Conservation (phyloP, 352 stramenopile species). For the Pelagophyceae sp. region DNA sequence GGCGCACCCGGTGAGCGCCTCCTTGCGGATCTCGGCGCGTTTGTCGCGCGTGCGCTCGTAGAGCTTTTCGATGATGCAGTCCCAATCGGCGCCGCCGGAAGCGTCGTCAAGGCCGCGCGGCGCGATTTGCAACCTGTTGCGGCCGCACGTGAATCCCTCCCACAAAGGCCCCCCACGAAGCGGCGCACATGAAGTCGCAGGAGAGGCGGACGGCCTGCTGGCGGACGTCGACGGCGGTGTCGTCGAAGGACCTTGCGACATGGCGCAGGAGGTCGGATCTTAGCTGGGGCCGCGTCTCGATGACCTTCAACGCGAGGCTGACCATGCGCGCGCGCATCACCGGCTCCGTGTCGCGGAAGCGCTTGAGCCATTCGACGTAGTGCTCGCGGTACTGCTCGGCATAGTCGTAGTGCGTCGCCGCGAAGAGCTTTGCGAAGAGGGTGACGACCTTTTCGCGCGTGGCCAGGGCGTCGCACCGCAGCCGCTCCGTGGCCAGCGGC, state of each 20-base stretch:
- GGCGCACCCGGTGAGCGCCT: conserved; percentile 12
- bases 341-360: not conserved
- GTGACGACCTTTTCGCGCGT: not conserved
- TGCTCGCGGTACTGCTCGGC: not conserved
- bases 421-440: not conserved
- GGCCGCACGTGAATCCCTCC: too few species aligned
- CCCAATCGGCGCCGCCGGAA: not conserved
- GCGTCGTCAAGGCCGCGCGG: not conserved
- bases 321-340: not conserved
- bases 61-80: not conserved
- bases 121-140: too few species aligned
- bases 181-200: not conserved
- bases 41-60: not conserved
- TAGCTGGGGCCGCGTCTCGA: not conserved
- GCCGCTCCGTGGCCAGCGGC: not conserved
- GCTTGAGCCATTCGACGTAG: conserved; percentile 1
- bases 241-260: not conserved
- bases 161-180: too few species aligned
- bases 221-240: not conserved
- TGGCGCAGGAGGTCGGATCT: not conserved
- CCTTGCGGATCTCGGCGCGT: conserved; percentile 13
- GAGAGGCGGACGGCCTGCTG: not conserved
- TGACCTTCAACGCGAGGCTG: not conserved
- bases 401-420: not conserved
- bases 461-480: not conserved